phyloP scores from a whole-genome alignment of 2,329 filamentous ascomycete genomes.

The Arthrobotrys sphaeroides region DNA sequence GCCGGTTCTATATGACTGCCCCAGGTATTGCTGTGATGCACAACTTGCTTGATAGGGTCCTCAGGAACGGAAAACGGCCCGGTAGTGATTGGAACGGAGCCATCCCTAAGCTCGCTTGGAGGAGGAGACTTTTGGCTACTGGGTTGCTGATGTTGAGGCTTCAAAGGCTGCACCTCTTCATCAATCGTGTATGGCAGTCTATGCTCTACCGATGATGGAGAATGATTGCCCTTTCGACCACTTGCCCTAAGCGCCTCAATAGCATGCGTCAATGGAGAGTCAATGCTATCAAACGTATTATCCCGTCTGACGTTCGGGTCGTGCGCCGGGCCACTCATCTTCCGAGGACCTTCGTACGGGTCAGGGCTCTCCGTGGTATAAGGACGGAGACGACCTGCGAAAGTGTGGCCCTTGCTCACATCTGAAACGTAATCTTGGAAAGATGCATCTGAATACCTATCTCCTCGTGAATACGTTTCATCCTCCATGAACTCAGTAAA shows the following conservation, averaged over 20 bases:
- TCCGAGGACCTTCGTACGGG: conserved; percentile 38
- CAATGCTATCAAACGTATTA: conserved; percentile 50
- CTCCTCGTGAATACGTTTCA: conserved; percentile 57
- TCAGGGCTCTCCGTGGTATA: conserved; percentile 45
- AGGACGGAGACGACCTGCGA: conserved; percentile 31
- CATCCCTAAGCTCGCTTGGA: neutral
- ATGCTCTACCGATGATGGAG: conserved; percentile 41
- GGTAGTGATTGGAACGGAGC: conserved; percentile 3
- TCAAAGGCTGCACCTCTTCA: conserved; percentile 32
- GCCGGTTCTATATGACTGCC: conserved; percentile 13
- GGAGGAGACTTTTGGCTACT: conserved; percentile 14
- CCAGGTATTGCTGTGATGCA: conserved; percentile 31
- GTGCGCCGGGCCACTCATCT: conserved; percentile 2
- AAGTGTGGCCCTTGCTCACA: conserved; percentile 37
- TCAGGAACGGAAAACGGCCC: conserved; percentile 22
- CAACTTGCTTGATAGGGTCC: conserved; percentile 9
- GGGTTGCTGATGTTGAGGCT: conserved; percentile 16
- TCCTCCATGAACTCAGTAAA: conserved; percentile 58
- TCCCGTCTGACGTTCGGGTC: conserved; percentile 23
- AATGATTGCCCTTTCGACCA: conserved; percentile 38
- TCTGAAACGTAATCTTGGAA: conserved; percentile 48
- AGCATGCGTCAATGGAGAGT: conserved; percentile 42
- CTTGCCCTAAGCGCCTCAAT: conserved; percentile 48
- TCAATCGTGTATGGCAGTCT: conserved; percentile 48
- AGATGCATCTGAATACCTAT: conserved; percentile 56